These are phyloP conservation scores for Monascus purpureus DNA, from an alignment of 495 filamentous ascomycete genomes.

Conservation along the genomic window DNA sequence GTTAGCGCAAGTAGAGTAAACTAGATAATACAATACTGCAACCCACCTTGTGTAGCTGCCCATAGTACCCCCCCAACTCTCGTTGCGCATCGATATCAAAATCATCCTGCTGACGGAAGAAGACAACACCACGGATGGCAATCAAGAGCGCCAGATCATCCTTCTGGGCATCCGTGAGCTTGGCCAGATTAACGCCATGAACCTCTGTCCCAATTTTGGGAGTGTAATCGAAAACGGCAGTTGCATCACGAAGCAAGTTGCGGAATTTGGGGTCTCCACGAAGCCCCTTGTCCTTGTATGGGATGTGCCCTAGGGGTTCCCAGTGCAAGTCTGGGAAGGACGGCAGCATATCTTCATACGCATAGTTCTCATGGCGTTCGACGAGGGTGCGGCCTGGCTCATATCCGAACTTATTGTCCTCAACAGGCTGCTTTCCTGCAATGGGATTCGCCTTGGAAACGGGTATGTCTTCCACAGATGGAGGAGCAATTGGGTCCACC, in stretches of 20 bases:
- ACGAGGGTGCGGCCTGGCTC: conserved; percentile 35
- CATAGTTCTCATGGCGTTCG: conserved; percentile 34
- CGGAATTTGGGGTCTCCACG: conserved; percentile 41
- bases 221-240: conserved; percentile 45
- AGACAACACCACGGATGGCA: conserved; percentile 56
- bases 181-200: conserved; percentile 51
- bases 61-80: conserved; percentile 51
- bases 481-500: conserved; percentile 11
- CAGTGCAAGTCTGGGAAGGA: conserved; percentile 43
- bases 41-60: conserved; percentile 44
- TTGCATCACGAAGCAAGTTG: conserved; percentile 35
- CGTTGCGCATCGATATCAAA: conserved; percentile 54
- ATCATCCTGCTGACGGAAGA: conserved; percentile 56
- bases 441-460: conserved; percentile 3
- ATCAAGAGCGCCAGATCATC: conserved; percentile 63
- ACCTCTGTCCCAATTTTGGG: conserved; percentile 64
- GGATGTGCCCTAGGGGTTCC: conserved; percentile 33
- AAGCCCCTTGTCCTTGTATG: conserved; percentile 42
- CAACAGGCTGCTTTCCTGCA: conserved; percentile 5
- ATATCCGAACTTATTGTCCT: conserved; percentile 24
- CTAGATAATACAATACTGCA: neutral
- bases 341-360: conserved; percentile 41
- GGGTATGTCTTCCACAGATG: conserved; percentile 5
- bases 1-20: neutral
- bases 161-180: conserved; percentile 53